phyloP scores from a whole-genome alignment of 2,329 filamentous ascomycete species.

The Raffaelea ambrosiae region DNA sequence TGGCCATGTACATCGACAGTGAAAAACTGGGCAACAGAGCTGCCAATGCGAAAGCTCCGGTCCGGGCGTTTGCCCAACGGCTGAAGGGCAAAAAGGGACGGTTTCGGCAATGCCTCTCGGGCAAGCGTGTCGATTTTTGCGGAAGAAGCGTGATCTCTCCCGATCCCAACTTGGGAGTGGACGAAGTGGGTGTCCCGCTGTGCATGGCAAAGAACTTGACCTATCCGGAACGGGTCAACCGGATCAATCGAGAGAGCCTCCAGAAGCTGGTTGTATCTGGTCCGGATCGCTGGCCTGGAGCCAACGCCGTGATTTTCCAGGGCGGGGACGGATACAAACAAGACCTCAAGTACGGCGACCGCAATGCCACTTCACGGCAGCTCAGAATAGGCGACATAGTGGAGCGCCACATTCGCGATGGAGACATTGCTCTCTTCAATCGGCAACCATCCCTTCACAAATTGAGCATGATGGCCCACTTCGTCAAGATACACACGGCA shows the following conservation, averaged over 20 bases:
- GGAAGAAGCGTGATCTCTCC: conserved; percentile 96
- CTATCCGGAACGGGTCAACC: conserved; percentile 81
- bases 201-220: conserved; percentile 95
- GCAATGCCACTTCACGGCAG: conserved; percentile 59
- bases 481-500: conserved; percentile 87
- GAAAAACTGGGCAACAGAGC: conserved; percentile 87
- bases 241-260: conserved; percentile 79
- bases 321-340: conserved; percentile 64
- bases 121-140: conserved; percentile 98
- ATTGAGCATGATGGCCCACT: conserved; percentile 94
- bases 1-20: conserved; percentile 97
- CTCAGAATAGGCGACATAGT: conserved; percentile 81
- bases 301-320: conserved; percentile 26
- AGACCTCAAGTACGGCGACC: conserved; percentile 66
- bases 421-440: conserved; percentile 95
- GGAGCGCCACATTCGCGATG: conserved; percentile 88
- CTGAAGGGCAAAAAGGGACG: conserved; percentile 96
- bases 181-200: conserved; percentile 85
- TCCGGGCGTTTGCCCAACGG: conserved; percentile 88
- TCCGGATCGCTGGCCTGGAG: conserved; percentile 73
- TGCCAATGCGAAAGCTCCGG: conserved; percentile 75
- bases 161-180: conserved; percentile 90
- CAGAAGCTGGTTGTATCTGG: conserved; percentile 67
- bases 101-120: conserved; percentile 92
- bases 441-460: conserved; percentile 97